Percentiles rank a stretch among this genome's conserved stretches.
Conservation (phyloP, 2,329 filamentous ascomycete genomes). For the Coleophoma crateriformis region DNA sequence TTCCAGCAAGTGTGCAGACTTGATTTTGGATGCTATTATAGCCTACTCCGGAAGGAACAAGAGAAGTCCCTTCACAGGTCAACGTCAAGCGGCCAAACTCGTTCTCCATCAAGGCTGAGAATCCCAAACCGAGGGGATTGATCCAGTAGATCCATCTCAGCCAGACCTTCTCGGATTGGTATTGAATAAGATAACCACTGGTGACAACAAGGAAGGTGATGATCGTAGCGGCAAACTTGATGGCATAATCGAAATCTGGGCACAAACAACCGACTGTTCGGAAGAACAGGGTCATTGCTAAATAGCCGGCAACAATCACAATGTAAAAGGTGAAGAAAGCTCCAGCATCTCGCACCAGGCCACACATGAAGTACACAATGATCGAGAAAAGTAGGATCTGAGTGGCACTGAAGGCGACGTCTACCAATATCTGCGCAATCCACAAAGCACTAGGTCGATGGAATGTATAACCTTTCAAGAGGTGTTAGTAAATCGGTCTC, state of each 20-base stretch:
- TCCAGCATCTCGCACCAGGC: slow-evolving; percentile 61
- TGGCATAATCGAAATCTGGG: slow-evolving; percentile 79
- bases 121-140: slow-evolving; percentile 69
- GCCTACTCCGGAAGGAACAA: slow-evolving; percentile 65
- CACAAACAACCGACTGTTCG: slow-evolving; percentile 69
- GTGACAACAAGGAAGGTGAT: slow-evolving; percentile 81
- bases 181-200: slow-evolving; percentile 79
- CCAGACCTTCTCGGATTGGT: slow-evolving; percentile 69
- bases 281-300: slow-evolving; percentile 74
- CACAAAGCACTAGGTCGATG: slow-evolving; percentile 77
- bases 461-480: slow-evolving; percentile 61
- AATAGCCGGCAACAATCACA: slow-evolving; percentile 62
- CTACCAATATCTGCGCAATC: slow-evolving; percentile 78
- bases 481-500: too few species aligned
- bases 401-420: slow-evolving; percentile 64
- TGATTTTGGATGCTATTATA: slow-evolving; percentile 71
- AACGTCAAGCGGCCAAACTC: slow-evolving; percentile 70
- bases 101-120: slow-evolving; percentile 78
- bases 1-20: slow-evolving; percentile 75
- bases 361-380: slow-evolving; percentile 77
- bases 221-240: slow-evolving; percentile 73
- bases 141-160: slow-evolving; percentile 76
- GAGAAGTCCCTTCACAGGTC: slow-evolving; percentile 59
- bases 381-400: slow-evolving; percentile 69
- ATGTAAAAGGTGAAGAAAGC: slow-evolving; percentile 76